phyloP scores from a whole-genome alignment of 345 rosid species.

The Heritiera fomes region DNA sequence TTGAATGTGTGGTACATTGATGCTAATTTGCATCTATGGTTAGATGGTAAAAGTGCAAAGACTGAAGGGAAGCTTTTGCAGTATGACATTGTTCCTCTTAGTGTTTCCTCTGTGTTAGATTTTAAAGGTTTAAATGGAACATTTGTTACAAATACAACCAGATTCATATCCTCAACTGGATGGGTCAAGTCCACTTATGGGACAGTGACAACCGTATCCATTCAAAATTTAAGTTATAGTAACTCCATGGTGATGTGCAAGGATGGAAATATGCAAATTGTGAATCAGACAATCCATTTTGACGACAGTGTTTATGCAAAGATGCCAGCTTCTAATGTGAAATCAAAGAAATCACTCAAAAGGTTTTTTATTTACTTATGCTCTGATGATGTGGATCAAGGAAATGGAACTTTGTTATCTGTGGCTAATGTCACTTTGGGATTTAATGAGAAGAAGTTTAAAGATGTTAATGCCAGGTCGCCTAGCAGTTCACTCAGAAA shows the following conservation, averaged over 20 bases:
- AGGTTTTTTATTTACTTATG: constrained; percentile 47
- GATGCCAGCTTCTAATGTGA: constrained; percentile 29
- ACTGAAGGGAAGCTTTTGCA: constrained; percentile 64
- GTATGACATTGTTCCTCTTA: constrained; percentile 39
- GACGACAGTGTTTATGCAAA: constrained; percentile 47
- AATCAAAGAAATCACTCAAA: constrained; percentile 42
- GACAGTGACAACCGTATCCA: constrained; percentile 46
- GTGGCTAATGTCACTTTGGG: constrained; percentile 52
- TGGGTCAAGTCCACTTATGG: constrained; percentile 74
- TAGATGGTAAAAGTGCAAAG: constrained; percentile 42
- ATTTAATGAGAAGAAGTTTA: constrained; percentile 52
- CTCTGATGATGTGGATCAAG: constrained; percentile 38
- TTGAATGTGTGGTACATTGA: constrained; percentile 83
- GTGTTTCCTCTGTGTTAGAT: constrained; percentile 37
- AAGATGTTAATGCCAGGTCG: constrained; percentile 24
- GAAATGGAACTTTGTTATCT: constrained; percentile 32
- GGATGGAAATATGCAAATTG: constrained; percentile 52
- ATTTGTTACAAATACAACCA: constrained; percentile 47
- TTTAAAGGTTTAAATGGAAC: constrained; percentile 58
- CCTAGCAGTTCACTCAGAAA: constrained; percentile 43
- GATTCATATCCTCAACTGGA: constrained; percentile 56
- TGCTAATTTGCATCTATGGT: constrained; percentile 93
- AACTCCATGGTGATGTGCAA: constrained; percentile 61
- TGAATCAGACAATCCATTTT: constrained; percentile 58
- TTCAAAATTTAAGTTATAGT: constrained; percentile 52